These are phyloP conservation scores for Tetradesmus lagerheimii DNA, from an alignment of 139 green algal genomes.

Conservation along the genomic window DNA sequence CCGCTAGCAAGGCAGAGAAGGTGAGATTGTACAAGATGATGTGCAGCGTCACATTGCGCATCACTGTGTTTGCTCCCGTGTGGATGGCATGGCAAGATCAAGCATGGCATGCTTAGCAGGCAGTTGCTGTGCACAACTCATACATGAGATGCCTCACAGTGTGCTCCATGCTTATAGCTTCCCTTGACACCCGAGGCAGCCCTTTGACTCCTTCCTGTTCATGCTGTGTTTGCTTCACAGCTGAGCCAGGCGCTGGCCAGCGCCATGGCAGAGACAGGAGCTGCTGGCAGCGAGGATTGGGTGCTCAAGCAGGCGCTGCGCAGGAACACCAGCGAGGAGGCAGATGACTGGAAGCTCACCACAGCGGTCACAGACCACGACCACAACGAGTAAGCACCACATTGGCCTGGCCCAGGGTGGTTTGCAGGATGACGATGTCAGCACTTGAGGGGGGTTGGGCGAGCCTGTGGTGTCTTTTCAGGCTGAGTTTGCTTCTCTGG, in stretches of 20 bases:
- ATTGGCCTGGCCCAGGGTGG: no score
- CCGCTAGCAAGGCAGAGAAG: conserved; percentile 16
- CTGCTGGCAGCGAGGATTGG: conserved; percentile 12
- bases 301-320: conserved; percentile 45
- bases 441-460: no score
- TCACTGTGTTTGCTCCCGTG: not conserved
- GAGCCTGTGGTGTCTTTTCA: no score
- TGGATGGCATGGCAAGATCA: no score
- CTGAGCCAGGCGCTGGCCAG: conserved; percentile 18
- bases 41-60: not conserved
- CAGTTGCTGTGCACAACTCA: no score
- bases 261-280: conserved; percentile 20
- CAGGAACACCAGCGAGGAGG: conserved; percentile 32
- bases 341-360: conserved; percentile 39
- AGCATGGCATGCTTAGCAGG: no score
- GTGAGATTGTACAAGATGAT: not conserved
- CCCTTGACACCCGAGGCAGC: no score
- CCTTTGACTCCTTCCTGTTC: not conserved
- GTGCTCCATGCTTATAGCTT: not conserved
- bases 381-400: not conserved
- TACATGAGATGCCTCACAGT: not conserved
- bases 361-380: conserved; percentile 4
- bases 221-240: not conserved
- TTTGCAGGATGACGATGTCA: no score
- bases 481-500: no score